phyloP scores from a whole-genome alignment of 768 basidiomycete species.

The Trametes coccinea region DNA sequence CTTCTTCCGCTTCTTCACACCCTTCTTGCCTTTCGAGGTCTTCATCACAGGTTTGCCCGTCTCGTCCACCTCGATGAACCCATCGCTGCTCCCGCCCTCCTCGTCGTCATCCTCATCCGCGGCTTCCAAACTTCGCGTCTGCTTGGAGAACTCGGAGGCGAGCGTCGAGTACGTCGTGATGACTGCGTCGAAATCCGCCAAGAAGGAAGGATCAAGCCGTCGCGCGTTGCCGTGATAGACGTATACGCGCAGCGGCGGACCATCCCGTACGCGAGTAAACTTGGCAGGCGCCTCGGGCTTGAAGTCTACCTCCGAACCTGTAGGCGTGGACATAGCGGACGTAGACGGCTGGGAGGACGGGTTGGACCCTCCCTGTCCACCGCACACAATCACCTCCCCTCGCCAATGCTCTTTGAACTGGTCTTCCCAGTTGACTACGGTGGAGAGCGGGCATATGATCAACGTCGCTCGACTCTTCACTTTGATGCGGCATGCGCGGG shows the following conservation, averaged over 20 bases:
- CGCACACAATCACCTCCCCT: conserved; percentile 80
- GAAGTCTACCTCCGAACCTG: conserved; percentile 19
- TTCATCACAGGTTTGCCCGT: conserved; percentile 62
- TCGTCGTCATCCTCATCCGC: conserved; percentile 64
- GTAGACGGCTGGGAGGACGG: conserved; percentile 20
- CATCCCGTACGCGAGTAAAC: conserved; percentile 25
- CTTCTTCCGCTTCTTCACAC: conserved; percentile 62
- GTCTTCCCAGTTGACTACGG: conserved; percentile 98
- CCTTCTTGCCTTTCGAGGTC: conserved; percentile 65
- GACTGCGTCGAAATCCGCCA: conserved; percentile 94
- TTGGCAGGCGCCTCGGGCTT: conserved; percentile 19
- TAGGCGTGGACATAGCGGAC: conserved; percentile 12
- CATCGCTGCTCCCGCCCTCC: conserved; percentile 62
- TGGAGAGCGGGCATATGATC: conserved; percentile 95
- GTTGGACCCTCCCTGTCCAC: conserved; percentile 62
- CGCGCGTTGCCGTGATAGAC: conserved; percentile 94
- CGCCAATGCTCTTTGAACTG: conserved; percentile 98
- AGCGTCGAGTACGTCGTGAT: conserved; percentile 97
- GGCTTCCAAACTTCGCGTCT: conserved; percentile 61
- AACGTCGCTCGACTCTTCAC: conserved; percentile 85
- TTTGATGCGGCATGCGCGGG: conserved; percentile 75
- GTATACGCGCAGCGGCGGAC: conserved; percentile 74
- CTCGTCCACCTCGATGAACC: conserved; percentile 65
- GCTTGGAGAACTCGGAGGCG: conserved; percentile 93
- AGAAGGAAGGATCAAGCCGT: conserved; percentile 78